A percentile compares a stretch with the other conserved stretches of the same genome.
These are phyloP conservation scores for Catunica adiposa DNA, from an alignment of 2,329 filamentous ascomycete species.

Conservation along the genomic window DNA sequence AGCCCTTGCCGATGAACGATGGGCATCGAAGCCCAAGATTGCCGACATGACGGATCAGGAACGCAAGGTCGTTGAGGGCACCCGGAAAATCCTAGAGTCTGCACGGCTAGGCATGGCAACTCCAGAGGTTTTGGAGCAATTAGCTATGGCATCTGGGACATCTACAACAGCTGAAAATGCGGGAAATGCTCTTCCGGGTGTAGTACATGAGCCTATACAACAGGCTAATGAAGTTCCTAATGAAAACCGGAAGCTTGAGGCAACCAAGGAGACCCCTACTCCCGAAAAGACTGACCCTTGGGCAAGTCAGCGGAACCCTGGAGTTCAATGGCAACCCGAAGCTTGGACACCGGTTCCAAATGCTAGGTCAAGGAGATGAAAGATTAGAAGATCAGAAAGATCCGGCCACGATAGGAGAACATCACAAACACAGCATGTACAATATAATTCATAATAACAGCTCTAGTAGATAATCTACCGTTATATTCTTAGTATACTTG, in stretches of 20 bases:
- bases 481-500: neutral
- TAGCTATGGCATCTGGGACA: conserved; percentile 13
- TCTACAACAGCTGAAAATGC: neutral
- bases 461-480: neutral
- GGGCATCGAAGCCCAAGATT: conserved; percentile 41
- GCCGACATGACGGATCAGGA: conserved; percentile 24
- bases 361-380: too few relatives aligned
- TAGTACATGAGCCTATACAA: neutral
- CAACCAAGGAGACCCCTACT: conserved; percentile 8
- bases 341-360: conserved; percentile 38
- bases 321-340: conserved; percentile 51
- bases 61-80: conserved; percentile 13
- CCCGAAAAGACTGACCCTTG: conserved; percentile 34
- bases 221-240: neutral
- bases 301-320: conserved; percentile 36
- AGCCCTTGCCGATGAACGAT: conserved; percentile 44
- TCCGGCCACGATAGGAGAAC: neutral
- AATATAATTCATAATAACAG: neutral
- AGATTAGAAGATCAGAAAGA: conserved; percentile 19
- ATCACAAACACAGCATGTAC: neutral
- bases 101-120: neutral
- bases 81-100: conserved; percentile 9
- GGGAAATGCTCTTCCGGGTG: too few relatives aligned
- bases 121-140: conserved; percentile 12
- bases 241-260: conserved; percentile 1